Base-by-base conservation (phyloP, 306 rosid species). In the Carpinus viminea region DNA sequence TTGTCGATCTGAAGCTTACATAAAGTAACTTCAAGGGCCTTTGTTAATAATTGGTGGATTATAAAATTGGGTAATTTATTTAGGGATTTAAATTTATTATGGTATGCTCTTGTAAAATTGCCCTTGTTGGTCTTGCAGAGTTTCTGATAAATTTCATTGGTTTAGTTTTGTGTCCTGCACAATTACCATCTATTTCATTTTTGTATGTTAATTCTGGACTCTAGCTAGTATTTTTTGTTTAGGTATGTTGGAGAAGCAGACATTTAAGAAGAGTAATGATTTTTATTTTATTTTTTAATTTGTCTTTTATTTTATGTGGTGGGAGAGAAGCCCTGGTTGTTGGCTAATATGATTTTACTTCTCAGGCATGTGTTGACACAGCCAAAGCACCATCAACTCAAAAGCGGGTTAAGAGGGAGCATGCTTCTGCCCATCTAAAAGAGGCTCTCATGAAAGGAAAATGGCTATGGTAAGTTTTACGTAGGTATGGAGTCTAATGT, bases 391-490 rank as follows among this genome's bases (percentile, higher is more conserved):
- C 88, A 73, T 84, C 89, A 82, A 77, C 86, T 85, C 92, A 91
- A 81, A 94, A 94, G 82, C 87, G 95, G 77, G 83, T 85, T 57
- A 94, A 90, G 90, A 88, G 90, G 85, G 97, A 91, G 85, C 86
- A 89, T 76, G 87, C 89, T 83, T 90, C 91, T 83, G 81, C 65
- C 73, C 85, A 90, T 78, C 74, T 94, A 70, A 85, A 86, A 80
- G 97, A 92, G 84, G 97, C 92, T 78, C 97, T 92, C 80, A 82
- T 77, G 84, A 62, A 85, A 81, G 98, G 98, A 46, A 94, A 92
- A 85, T 94, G 98, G 98, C 84, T 94, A 77, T 92, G 98, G 98
- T 94, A 92, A 89, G 86, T 81, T 80, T 45, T 74, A 56, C 48
- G 72, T 76, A 79, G 68, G 70, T 74, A 68, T 72, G 72, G 41